Base-by-base conservation (phyloP, 345 rosid genomes). In the Raphanus sativus region DNA sequence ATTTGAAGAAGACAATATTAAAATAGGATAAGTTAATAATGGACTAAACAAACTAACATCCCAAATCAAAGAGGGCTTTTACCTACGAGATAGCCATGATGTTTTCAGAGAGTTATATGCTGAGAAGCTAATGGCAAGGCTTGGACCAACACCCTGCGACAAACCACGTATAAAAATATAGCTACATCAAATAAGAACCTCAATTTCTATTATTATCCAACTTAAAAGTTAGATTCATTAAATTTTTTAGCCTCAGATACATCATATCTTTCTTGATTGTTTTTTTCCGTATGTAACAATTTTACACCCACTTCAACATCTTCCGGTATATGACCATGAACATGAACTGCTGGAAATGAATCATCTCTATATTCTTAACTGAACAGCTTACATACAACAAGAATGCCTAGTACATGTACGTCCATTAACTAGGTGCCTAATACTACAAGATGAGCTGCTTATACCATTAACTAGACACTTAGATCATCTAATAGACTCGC, bases 71-170 rank as follows among this genome's bases (percentile, higher is more conserved):
- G 66, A 74, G 54, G 60, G 5, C 4, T 56, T 75, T 2, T 83
- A 95, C 99, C 99, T 91, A 56, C 77, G 86, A 67, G 90, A 84
- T 60, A 70, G 81, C 98, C 99, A 95, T 59, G 67, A 83, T 16
- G 89, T 84, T 84, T 90, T 84, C 17, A 96, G 80, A 59, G 88
- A 78, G 84, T 93, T 96, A 6, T 87, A 93, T 17, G 86, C 93
- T 2, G 99, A 84, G 82, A 96, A 96, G 84, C 97, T 87, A 80
- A 96, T 89, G 76, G 99, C 99, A 65, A 96, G 81, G 76, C 83
- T 96, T 8, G 99, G 99, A 50, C 99, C 97, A 25, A 95, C 98
- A 77, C 96, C 94, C 96, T 92, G 86, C 78, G 84, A 36, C 29
- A 62, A 50, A 73, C 59, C n/a, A 42, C 6, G 17, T 13, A 26